phyloP scores from a whole-genome alignment of 2,329 filamentous ascomycete genomes.

The Aureobasidium sp. region DNA sequence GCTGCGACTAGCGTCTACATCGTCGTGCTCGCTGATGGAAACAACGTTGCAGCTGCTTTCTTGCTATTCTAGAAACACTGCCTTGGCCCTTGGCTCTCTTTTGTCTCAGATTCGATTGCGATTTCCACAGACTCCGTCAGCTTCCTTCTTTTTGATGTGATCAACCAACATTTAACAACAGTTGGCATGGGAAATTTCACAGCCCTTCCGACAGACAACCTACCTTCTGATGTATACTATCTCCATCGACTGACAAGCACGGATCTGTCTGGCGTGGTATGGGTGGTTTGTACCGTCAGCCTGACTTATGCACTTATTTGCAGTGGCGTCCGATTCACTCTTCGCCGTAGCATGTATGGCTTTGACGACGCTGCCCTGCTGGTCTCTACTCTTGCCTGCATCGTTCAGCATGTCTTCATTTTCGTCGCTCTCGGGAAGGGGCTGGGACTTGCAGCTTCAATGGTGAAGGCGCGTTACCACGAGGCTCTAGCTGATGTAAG shows the following conservation, averaged over 20 bases:
- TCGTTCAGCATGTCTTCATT: conserved; percentile 4
- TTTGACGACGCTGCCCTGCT: conserved; percentile 11
- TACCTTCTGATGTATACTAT: conserved; percentile 9
- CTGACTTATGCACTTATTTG: not conserved
- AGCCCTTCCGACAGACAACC: not conserved
- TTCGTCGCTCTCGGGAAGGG: not conserved
- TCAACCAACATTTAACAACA: not conserved
- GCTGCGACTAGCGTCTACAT: not conserved
- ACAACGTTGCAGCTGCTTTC: not conserved
- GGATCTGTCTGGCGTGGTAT: not conserved
- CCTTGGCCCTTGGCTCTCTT: not conserved
- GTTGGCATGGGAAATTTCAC: not conserved
- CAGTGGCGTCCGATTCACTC: not conserved
- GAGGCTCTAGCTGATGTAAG: not conserved
- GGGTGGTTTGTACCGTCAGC: conserved; percentile 1
- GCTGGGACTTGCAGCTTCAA: not conserved
- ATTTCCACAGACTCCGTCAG: not conserved
- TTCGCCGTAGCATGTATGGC: conserved; percentile 3
- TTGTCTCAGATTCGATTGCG: not conserved
- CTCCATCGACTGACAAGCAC: not conserved
- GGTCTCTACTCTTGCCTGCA: not conserved
- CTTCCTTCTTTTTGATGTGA: not conserved
- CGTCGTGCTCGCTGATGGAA: not conserved
- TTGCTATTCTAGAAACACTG: not conserved
- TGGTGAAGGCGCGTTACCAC: not conserved